phyloP scores from a whole-genome alignment of 2,329 filamentous ascomycete species.

The Shiraia bambusicola region DNA sequence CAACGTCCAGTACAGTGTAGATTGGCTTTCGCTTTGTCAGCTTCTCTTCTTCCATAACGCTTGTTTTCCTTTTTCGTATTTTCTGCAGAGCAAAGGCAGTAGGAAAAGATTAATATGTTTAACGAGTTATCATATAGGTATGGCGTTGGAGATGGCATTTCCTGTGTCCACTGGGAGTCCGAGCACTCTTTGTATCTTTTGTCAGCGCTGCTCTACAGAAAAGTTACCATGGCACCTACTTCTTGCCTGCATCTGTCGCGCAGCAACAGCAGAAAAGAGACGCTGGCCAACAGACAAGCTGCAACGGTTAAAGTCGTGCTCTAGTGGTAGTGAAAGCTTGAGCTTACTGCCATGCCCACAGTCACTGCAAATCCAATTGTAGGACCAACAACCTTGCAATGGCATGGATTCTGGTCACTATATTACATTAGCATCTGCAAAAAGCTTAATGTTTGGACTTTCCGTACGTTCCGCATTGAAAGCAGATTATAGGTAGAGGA shows the following conservation, averaged over 20 bases:
- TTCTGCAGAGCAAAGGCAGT: not conserved
- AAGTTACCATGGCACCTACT: slow-evolving; percentile 43
- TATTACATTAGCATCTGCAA: slow-evolving; percentile 15
- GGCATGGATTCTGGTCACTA: slow-evolving; percentile 59
- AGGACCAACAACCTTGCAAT: slow-evolving; percentile 59
- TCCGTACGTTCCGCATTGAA: slow-evolving; percentile 53
- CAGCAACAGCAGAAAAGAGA: slow-evolving; percentile 60
- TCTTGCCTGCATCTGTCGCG: slow-evolving; percentile 55
- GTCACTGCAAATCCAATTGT: slow-evolving; percentile 55
- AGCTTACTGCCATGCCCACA: slow-evolving; percentile 53
- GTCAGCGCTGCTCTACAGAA: slow-evolving; percentile 16
- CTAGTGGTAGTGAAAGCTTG: not conserved
- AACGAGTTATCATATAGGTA: slow-evolving; percentile 42
- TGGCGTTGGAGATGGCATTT: slow-evolving; percentile 52
- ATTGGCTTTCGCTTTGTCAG: too few species aligned
- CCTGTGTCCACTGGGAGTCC: slow-evolving; percentile 56
- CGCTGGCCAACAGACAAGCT: slow-evolving; percentile 59
- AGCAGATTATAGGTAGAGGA: slow-evolving; percentile 55
- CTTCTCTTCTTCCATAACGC: too few species aligned
- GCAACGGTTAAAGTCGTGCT: slow-evolving; percentile 12
- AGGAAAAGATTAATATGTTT: not conserved
- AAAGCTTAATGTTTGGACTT: not conserved
- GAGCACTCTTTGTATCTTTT: slow-evolving; percentile 50
- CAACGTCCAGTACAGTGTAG: too few species aligned
- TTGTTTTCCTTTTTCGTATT: not conserved